A percentile compares a stretch with the other conserved stretches of the same genome.
These are phyloP conservation scores for Sordaria brevicollis DNA, from an alignment of 495 filamentous ascomycete species.

Conservation along the genomic window DNA sequence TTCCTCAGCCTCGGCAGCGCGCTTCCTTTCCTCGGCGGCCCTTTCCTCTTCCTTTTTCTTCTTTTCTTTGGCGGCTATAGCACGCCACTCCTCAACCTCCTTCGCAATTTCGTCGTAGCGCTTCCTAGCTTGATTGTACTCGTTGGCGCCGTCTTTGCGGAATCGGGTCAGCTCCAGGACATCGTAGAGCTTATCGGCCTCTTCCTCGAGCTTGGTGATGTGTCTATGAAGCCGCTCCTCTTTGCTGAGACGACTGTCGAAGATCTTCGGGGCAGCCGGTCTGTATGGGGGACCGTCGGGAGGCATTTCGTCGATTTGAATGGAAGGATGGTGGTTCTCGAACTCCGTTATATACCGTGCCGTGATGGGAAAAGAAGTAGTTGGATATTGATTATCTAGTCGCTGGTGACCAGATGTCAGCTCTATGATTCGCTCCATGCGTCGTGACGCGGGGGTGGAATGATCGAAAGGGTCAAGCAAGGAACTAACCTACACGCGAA, in stretches of 20 bases:
- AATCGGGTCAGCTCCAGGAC: background rate
- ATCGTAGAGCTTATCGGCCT: background rate
- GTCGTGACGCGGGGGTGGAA: no score
- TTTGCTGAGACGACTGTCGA: no score
- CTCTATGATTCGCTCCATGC: no score
- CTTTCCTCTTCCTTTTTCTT: background rate
- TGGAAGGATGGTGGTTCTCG: background rate
- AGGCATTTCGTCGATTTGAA: background rate
- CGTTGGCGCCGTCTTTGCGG: rapidly evolving
- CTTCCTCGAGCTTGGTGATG: no score
- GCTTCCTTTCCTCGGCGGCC: background rate
- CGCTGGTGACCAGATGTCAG: no score
- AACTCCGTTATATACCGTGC: no score
- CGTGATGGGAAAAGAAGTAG: background rate
- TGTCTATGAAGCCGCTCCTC: no score
- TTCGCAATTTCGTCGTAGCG: background rate
- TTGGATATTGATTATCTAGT: background rate
- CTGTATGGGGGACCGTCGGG: background rate
- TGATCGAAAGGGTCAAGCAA: no score
- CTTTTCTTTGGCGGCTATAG: background rate
- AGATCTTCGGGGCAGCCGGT: no score
- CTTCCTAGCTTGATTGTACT: background rate
- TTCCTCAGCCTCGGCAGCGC: background rate
- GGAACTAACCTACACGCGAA: no score
- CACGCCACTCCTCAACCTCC: background rate